phyloP scores from a whole-genome alignment of 1,139 yeast genomes.

The Wickerhamiella pararugosa region DNA sequence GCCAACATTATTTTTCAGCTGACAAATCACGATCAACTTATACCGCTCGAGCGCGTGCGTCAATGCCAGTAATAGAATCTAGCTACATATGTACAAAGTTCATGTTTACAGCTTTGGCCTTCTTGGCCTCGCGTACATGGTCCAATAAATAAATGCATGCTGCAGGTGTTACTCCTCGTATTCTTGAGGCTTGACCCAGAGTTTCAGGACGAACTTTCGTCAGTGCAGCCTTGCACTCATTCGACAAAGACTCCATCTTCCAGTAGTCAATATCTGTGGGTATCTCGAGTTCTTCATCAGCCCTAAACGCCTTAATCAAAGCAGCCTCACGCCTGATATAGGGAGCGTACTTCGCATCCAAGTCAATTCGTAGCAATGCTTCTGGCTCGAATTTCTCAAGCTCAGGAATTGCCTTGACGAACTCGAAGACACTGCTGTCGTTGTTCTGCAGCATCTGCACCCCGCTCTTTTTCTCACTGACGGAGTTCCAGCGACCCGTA shows the following conservation, averaged over 20 bases:
- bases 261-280: conserved; percentile 55
- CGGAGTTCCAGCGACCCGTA: conserved; percentile 23
- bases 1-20: conserved; percentile 6
- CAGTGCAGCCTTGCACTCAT: conserved; percentile 57
- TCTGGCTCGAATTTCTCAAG: conserved; percentile 34
- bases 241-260: conserved; percentile 38
- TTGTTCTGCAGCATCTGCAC: conserved; percentile 40
- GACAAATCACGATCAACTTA: conserved; percentile 1
- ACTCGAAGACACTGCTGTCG: conserved; percentile 22
- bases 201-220: conserved; percentile 74
- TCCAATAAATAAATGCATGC: conserved; percentile 23
- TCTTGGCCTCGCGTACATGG: conserved; percentile 10
- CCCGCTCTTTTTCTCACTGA: conserved; percentile 38
- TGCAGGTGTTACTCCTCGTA: conserved; percentile 82
- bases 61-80: too few species aligned
- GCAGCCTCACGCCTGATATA: conserved; percentile 60
- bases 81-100: too few species aligned
- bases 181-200: conserved; percentile 85
- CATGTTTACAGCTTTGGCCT: neutral
- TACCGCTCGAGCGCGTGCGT: too few species aligned
- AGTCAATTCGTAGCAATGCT: conserved; percentile 45
- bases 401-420: conserved; percentile 25
- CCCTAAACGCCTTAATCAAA: conserved; percentile 59
- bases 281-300: conserved; percentile 60
- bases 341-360: conserved; percentile 74